These are phyloP conservation scores for Straminergon stramineum DNA, from an alignment of 225 moss, liverwort and hornwort species.

Conservation along the genomic window DNA sequence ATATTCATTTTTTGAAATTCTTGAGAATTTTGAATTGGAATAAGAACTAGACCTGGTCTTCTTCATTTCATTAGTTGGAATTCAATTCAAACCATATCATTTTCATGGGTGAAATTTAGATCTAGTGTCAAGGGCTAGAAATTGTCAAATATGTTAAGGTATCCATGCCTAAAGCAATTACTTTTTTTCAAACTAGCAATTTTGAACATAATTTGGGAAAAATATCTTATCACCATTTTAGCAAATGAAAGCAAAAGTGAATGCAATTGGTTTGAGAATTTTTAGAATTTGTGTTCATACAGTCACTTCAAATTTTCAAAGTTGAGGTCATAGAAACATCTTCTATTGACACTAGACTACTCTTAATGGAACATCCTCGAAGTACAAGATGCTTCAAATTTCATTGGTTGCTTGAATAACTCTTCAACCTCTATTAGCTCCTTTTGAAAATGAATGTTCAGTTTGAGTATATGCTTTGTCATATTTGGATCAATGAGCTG, in stretches of 20 bases:
- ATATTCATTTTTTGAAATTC: background rate
- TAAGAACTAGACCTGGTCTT: no score
- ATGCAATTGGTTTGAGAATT: background rate
- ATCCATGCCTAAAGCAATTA: background rate
- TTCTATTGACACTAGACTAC: no score
- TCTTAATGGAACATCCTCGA: background rate
- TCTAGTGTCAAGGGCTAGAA: background rate
- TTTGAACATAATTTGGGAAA: background rate
- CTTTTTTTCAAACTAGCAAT: background rate
- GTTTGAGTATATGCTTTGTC: no score
- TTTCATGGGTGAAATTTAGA: background rate
- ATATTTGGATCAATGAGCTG: no score
- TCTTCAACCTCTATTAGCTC: background rate
- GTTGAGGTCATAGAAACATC: no score
- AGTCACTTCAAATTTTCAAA: no score
- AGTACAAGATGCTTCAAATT: background rate
- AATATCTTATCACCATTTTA: background rate
- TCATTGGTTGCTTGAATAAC: background rate
- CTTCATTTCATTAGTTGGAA: background rate
- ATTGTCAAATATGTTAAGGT: background rate
- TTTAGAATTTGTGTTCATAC: background rate
- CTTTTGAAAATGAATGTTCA: background rate
- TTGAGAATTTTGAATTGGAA: background rate
- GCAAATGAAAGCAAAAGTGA: no score
- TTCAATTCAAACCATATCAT: background rate